A percentile compares a stretch with the other conserved stretches of the same genome.
Conservation (phyloP, 805 yeast genomes). For the Jamesozyma rosinii region DNA sequence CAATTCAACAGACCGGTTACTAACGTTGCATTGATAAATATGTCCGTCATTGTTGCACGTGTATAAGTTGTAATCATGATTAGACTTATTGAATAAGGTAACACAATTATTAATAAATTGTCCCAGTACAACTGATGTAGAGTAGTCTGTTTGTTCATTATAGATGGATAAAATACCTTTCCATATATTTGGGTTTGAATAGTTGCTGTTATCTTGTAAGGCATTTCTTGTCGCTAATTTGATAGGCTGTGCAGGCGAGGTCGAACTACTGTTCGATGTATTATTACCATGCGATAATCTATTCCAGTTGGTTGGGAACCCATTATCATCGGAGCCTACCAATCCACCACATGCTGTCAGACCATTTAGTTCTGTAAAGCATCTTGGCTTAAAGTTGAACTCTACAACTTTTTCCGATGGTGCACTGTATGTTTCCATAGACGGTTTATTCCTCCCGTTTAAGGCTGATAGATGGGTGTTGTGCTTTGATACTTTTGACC, state of each 20-base stretch:
- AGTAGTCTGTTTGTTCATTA: constrained; percentile 40
- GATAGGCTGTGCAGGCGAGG: constrained; percentile 20
- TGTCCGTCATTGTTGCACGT: constrained; percentile 79
- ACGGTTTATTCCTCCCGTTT: not conserved
- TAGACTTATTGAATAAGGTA: constrained; percentile 38
- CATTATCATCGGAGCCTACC: constrained; percentile 32
- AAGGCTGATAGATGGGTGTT: not conserved
- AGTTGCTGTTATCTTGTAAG: constrained; percentile 23
- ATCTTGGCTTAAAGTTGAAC: constrained; percentile 60
- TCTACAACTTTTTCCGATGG: constrained; percentile 34
- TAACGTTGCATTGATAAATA: constrained; percentile 55
- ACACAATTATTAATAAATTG: constrained; percentile 80
- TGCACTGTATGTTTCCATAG: constrained; percentile 3
- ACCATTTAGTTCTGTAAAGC: constrained; percentile 52
- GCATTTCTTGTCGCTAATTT: constrained; percentile 24
- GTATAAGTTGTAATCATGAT: constrained; percentile 44
- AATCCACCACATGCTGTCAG: constrained; percentile 46
- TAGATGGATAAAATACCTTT: constrained; percentile 43
- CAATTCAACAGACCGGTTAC: constrained; percentile 37
- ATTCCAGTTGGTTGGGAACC: constrained; percentile 25
- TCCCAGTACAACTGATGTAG: constrained; percentile 54
- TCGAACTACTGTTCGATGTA: constrained; percentile 2
- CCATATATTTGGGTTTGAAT: constrained; percentile 30
- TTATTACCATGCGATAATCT: constrained; percentile 11
- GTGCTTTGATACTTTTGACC: not conserved